A percentile compares a stretch with the other conserved stretches of the same genome.
Evolutionary conservation across 2,329 filamentous ascomycete species (phyloP).

Genomic region (Aspergillus sp.): DNA sequence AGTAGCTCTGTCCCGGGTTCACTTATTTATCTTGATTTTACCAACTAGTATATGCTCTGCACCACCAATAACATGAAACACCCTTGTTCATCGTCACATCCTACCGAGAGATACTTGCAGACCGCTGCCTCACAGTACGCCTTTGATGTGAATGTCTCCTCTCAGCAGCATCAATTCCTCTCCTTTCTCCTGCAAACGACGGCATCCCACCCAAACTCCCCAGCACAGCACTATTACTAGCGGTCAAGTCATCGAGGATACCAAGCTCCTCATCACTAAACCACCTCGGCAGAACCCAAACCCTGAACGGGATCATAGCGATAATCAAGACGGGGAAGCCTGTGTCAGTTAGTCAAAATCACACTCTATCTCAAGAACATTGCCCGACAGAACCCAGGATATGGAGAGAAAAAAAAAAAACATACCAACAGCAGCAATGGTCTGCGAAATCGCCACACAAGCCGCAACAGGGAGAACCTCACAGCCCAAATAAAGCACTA

Average conservation of each 20-base stretch:
- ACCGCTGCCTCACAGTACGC: too few relatives aligned
- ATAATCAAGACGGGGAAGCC: constrained; percentile 61
- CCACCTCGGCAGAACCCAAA: constrained; percentile 51
- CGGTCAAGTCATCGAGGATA: constrained; percentile 55
- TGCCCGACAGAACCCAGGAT: background rate
- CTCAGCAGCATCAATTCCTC: too few relatives aligned
- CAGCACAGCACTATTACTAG: constrained; percentile 54
- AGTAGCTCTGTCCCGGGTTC: too few relatives aligned
- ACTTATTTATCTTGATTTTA: too few relatives aligned
- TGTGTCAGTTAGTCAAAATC: background rate
- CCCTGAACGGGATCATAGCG: constrained; percentile 55
- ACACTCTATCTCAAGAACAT: too few relatives aligned
- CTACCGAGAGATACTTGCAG: too few relatives aligned
- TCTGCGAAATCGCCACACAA: constrained; percentile 60
- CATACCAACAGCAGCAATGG: constrained; percentile 55
- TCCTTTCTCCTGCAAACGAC: too few relatives aligned
- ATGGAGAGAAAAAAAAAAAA: too few relatives aligned
- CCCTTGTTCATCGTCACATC: too few relatives aligned
- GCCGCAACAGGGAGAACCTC: constrained; percentile 54
- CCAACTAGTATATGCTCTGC: too few relatives aligned
- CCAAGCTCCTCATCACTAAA: constrained; percentile 51
- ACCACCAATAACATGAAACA: too few relatives aligned
- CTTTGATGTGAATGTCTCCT: too few relatives aligned
- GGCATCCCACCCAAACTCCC: constrained; percentile 50
- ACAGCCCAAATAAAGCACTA: constrained; percentile 52